Conservation (phyloP, 179 eudicot genomes). For the Spinacia oleracea region DNA sequence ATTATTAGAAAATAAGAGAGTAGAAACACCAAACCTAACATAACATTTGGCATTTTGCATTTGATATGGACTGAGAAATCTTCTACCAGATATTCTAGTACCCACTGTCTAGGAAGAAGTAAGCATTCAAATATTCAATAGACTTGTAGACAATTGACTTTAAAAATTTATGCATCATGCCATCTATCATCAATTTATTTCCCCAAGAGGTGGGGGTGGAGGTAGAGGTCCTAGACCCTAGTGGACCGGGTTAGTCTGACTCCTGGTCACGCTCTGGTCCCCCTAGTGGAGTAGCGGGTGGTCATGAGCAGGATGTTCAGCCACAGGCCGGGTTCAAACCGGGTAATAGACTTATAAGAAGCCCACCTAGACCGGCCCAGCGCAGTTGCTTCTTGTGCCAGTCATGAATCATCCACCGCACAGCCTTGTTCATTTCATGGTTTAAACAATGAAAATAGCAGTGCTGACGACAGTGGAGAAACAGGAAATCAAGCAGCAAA, state of each 20-base stretch:
- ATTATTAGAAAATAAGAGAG: slow-evolving; percentile 26
- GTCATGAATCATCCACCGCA: neutral
- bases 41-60: slow-evolving; percentile 25
- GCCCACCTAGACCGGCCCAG: neutral
- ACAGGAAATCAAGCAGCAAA: too few relatives aligned
- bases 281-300: neutral
- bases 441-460: too few relatives aligned
- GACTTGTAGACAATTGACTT: slow-evolving; percentile 10
- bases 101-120: neutral
- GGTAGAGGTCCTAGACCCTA: too few relatives aligned
- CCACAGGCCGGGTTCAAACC: neutral
- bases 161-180: neutral
- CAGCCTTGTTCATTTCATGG: neutral
- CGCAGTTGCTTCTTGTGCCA: neutral
- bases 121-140: neutral
- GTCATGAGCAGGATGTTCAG: neutral
- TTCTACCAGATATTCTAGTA: slow-evolving; percentile 17
- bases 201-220: neutral
- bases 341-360: neutral
- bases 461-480: too few relatives aligned
- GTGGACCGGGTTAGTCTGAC: neutral
- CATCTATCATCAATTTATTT: neutral
- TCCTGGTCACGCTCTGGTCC: neutral
- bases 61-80: slow-evolving; percentile 10
- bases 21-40: slow-evolving; percentile 19